Percentiles rank a stretch among this genome's conserved stretches.
Evolutionary conservation across 768 basidiomycete species (phyloP).

Genomic region (Tricholoma bakamatsutake): DNA sequence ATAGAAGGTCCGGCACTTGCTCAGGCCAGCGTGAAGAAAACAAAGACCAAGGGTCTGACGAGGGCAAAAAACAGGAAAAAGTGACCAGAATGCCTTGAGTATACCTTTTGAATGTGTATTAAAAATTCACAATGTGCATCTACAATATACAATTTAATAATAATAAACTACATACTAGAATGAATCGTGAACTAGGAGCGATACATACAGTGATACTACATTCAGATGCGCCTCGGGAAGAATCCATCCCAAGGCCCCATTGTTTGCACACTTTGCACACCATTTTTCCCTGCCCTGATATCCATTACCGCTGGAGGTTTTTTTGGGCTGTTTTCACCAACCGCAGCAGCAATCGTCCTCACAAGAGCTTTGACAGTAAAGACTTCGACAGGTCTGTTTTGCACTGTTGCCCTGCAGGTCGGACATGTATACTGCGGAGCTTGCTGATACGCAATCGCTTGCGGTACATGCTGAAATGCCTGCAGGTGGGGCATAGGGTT

Average conservation of each 20-base stretch:
- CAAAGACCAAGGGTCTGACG: slow-evolving; percentile 28
- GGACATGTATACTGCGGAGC: slow-evolving; percentile 56
- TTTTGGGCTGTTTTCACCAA: slow-evolving; percentile 43
- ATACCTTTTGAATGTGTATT: neutral
- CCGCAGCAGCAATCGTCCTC: slow-evolving; percentile 39
- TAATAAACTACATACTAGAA: neutral
- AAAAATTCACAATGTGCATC: neutral
- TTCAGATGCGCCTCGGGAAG: slow-evolving; percentile 26
- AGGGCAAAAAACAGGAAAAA: slow-evolving; percentile 41
- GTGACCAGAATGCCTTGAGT: too few relatives aligned
- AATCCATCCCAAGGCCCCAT: slow-evolving; percentile 41
- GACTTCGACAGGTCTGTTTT: slow-evolving; percentile 48
- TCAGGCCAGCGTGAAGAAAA: slow-evolving; percentile 23
- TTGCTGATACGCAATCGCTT: slow-evolving; percentile 20
- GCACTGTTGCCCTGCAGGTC: slow-evolving; percentile 49
- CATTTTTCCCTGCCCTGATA: slow-evolving; percentile 17
- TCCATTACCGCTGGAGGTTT: slow-evolving; percentile 13
- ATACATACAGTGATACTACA: neutral
- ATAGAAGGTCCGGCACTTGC: slow-evolving; percentile 37
- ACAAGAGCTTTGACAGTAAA: slow-evolving; percentile 58
- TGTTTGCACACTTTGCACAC: slow-evolving; percentile 4
- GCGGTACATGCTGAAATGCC: slow-evolving; percentile 18
- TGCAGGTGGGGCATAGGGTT: slow-evolving; percentile 12
- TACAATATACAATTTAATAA: neutral
- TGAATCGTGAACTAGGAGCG: neutral